These are phyloP conservation scores for Stentor coeruleus DNA, from an alignment of 73 alveolate species.

Conservation along the genomic window DNA sequence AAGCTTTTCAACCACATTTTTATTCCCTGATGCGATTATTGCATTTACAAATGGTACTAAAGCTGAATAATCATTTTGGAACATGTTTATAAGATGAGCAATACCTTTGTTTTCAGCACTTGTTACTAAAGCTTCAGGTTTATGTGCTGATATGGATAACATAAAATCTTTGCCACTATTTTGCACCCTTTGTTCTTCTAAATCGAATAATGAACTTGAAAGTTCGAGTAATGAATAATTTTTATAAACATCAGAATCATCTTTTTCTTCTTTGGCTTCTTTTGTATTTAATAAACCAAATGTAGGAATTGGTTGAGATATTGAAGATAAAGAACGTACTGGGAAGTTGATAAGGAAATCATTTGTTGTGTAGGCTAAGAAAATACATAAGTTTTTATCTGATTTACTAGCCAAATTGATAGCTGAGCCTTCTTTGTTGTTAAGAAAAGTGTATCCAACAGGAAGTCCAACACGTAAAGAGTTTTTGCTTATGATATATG, in stretches of 20 bases:
- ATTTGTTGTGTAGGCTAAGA: background rate
- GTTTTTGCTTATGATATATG: background rate
- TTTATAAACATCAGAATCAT: background rate
- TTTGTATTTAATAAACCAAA: background rate
- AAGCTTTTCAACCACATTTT: background rate
- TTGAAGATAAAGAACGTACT: background rate
- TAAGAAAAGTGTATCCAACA: background rate
- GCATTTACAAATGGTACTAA: background rate
- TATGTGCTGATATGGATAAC: background rate
- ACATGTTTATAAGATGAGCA: background rate
- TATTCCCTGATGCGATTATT: background rate
- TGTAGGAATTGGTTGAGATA: background rate
- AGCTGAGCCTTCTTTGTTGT: slow-evolving; percentile 15
- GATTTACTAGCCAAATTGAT: background rate
- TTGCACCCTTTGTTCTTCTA: background rate
- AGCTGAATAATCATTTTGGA: background rate
- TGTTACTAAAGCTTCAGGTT: background rate
- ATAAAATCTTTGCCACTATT: background rate
- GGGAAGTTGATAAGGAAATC: slow-evolving; percentile 8
- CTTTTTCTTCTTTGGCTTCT: background rate
- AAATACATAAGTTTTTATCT: background rate
- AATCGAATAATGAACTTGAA: background rate
- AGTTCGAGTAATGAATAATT: background rate
- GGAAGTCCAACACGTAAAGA: background rate
- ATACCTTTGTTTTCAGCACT: background rate